Evolutionary conservation across 2,329 filamentous ascomycete genomes (phyloP), one percentile per base, ranked within the genome.

Genomic region (Aspergillus melleus): DNA sequence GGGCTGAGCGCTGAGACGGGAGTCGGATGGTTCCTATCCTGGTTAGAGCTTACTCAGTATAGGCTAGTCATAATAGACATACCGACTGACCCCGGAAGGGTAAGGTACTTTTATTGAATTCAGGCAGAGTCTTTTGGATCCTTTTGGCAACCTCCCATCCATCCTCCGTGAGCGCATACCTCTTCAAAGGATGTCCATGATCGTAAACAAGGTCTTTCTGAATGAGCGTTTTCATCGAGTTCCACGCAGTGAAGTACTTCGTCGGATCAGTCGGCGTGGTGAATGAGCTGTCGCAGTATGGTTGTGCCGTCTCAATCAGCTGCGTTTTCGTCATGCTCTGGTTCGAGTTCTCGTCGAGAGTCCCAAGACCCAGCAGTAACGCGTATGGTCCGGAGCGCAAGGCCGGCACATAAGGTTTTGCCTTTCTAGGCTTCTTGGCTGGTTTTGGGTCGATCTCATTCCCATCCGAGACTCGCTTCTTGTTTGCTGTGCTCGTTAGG

Each of bases 231-330:
- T 90, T 91, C 83, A 94, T 92, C 1, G 90, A 92, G 68, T 85
- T 89, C 90, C 90, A 95, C 0, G 91, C 91, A 0, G 90, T 94
- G 67, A 91, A 90, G 67, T 85, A 90, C 58, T 87, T 89, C 11
- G 82, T 87, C 0, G 89, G 80, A 56, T 91, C 88, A 46, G 79
- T 81, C 0, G 89, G 88, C 0, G 84, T 86, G 0, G 84, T 88
- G 67, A 92, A 92, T 0, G 90, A 92, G 2, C 88, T 78, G 69
- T 93, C 89, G 67, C 88, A 91, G 71, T 90, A 81, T 6, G 84
- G 85, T 68, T 94, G 89, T 1, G 90, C 89, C 12, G 83, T 77
- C 60, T 88, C 86, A 50, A 92, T 88, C 2, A 92, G 76, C 58
- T 90, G 83, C 6, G 81, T 71, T 71, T 92, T 94, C 10, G 86